Evolutionary conservation across 305 asterid genomes (phyloP), one percentile per base, ranked within the genome.

Genomic region (Solanum aculeatissimum): DNA sequence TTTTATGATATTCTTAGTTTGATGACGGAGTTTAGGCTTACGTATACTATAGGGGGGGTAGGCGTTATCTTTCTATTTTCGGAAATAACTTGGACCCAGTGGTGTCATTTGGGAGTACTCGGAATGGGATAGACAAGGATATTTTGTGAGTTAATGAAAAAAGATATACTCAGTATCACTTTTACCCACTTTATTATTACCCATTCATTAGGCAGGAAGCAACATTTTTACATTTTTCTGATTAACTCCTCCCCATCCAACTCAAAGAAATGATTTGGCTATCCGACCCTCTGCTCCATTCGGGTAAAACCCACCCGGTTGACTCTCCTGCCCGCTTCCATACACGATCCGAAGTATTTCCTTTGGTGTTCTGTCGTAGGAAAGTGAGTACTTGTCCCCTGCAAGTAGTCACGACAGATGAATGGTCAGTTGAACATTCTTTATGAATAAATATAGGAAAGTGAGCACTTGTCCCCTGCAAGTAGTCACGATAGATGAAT

Each of bases 231-330:
- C 32, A 45, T 14, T n/a, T 45, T 49, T 49, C 58, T 75, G 12
- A 75, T 45, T 45, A 47, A 7, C 32, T 72, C 13, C 6, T 43
- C 13, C n/a, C 14, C 58, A 19, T 72, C 9, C 42, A 13, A 13
- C 15, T 45, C 43, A 5, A 83, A 90, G 85, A 87, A 85, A 35
- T 13, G 95, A 92, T 57, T 55, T 72, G 21, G 95, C 94, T 11
- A 91, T 92, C 18, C 45, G 45, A 13, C 94, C 95, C 19, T 88
- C 85, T 47, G 84, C 93, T 27, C 92, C 93, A 0, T 82, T 84
- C 12, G 94, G 95, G 88, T 87, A 91, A 85, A 92, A 91, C 2
- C 91, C 93, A 18, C 94, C 93, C 3, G 94, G 86, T 57, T 45
- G 32, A 9, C 47, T 85, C 29, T 88, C 95, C 0, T 84, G 57